Base-by-base conservation (phyloP, 129 eudicot genomes). In the Gnaphalium uliginosum region DNA sequence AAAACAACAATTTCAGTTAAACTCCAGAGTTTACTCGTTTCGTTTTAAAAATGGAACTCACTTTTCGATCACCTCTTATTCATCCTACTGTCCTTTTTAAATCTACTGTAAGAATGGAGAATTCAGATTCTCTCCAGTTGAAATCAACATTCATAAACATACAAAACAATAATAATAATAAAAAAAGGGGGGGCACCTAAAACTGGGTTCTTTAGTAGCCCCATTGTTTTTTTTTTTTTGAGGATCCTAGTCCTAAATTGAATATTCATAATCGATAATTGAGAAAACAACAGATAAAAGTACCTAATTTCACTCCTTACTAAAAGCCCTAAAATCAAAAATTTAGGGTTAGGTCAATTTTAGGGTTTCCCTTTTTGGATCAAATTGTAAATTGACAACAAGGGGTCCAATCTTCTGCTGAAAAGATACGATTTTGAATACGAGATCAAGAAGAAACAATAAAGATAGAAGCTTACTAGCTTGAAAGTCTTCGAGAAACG, bases 401-500 rank as follows among this genome's bases (percentile, higher is more conserved):
- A 33, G 39, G 24, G 63, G 33, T 27, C 27, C 0, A 59, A 59
- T 77, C 22, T 6, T 18, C 59, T 69, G 76, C 32, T 13, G 27
- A 68, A 41, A 0, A 58, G 24, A 39, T 6, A 17, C 1, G 48
- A 6, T 59, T 69, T 46, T 29, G 26, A 3, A 23, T 59, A 21
- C 6, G 18, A 33, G 23, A 6, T 29, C 7, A 13, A 18, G 39
- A 22, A 56, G 29, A 8, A 65, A 22, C 13, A 32, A 48, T 64
- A 56, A 21, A 53, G 71, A 69, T 22, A 32, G 26, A 24, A 77
- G 62, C 88, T 88, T 83, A 91, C 97, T 88, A 7, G 97, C 86
- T 85, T 91, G 95, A 73, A 91, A 91, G 67, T 91, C 97, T 66
- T 91, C 97, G 73, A 87, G 79, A 75, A 88, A 84, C 69, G 97